Evolutionary conservation across 2,329 filamentous ascomycete genomes (phyloP).

Genomic region (Scedosporium aurantiacum): DNA sequence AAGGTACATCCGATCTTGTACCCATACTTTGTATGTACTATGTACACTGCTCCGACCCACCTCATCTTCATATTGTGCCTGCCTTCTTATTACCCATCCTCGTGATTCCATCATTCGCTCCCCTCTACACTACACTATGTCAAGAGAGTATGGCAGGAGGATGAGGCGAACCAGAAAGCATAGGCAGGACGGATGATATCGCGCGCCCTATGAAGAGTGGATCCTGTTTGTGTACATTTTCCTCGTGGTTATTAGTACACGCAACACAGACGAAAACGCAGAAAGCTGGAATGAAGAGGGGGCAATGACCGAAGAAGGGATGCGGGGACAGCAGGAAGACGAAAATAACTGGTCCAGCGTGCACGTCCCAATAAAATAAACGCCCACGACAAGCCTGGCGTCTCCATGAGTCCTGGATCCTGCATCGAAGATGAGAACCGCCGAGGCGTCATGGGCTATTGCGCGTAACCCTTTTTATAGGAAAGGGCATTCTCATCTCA

Average conservation of each 20-base stretch:
- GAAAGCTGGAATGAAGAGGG: background rate
- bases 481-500: no score
- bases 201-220: background rate
- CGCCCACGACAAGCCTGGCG: background rate
- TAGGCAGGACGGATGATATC: no score
- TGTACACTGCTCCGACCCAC: background rate
- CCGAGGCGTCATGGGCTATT: background rate
- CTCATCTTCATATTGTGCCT: background rate
- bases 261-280: background rate
- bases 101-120: background rate
- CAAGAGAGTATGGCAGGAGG: background rate
- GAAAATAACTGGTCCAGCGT: background rate
- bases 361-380: background rate
- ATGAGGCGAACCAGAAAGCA: background rate
- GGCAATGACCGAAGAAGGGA: background rate
- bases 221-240: background rate
- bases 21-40: background rate
- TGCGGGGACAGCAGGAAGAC: background rate
- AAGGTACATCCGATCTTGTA: background rate
- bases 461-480: no score
- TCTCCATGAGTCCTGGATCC: background rate
- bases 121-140: background rate
- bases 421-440: background rate
- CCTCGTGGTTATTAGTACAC: background rate
- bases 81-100: background rate